These are phyloP conservation scores for Spathaspora arborariae DNA, from an alignment of 805 yeast genomes.

Conservation along the genomic window DNA sequence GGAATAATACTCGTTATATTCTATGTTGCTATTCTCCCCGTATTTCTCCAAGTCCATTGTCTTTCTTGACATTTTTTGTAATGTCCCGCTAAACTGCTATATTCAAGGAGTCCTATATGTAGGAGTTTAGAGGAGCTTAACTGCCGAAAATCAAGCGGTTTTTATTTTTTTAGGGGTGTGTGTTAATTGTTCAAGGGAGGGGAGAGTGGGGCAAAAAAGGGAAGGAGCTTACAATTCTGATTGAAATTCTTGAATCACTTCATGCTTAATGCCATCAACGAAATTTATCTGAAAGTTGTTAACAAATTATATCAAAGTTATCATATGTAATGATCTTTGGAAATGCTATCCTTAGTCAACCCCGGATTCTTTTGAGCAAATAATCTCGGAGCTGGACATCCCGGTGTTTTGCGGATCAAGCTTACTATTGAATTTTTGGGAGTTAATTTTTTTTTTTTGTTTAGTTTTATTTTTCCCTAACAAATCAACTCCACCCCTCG, in stretches of 20 bases:
- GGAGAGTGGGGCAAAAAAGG: not conserved
- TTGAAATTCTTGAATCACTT: not conserved
- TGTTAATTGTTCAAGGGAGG: not conserved
- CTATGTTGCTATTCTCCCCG: no score
- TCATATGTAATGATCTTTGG: no score
- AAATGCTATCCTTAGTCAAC: not conserved
- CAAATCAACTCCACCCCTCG: slow-evolving; percentile 1
- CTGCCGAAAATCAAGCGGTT: not conserved
- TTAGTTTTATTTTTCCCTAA: not conserved
- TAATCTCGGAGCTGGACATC: not conserved
- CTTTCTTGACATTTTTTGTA: no score
- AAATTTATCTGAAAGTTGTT: no score
- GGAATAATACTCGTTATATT: no score
- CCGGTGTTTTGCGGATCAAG: not conserved
- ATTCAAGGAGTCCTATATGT: no score
- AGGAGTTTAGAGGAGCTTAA: not conserved
- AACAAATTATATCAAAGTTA: no score
- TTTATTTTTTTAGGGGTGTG: not conserved
- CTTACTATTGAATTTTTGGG: not conserved
- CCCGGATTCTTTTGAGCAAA: not conserved
- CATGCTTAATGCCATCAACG: not conserved
- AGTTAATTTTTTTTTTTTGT: not conserved
- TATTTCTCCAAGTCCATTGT: no score
- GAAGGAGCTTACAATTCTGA: not conserved
- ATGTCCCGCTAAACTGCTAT: no score